Conservation (phyloP, 1,284 basidiomycete genomes). For the Stygiomarasmius scandens region DNA sequence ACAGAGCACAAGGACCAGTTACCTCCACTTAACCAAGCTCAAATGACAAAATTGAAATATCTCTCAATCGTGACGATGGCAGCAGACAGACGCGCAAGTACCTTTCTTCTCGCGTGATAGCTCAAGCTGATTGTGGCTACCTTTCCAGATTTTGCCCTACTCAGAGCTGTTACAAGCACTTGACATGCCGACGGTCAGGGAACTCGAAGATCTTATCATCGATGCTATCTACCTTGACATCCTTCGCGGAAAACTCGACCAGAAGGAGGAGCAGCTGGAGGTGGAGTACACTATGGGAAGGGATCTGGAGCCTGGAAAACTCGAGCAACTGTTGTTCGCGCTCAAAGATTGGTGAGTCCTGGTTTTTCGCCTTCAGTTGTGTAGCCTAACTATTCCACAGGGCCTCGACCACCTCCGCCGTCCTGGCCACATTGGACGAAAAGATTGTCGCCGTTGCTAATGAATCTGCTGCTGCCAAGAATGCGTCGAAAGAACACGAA, state of each 20-base stretch:
- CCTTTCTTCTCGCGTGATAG: too few species aligned
- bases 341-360: slow-evolving; percentile 44
- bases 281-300: slow-evolving; percentile 91
- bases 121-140: too few species aligned
- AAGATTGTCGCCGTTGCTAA: slow-evolving; percentile 52
- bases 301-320: too few species aligned
- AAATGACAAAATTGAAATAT: too few species aligned
- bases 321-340: too few species aligned
- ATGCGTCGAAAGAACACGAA: slow-evolving; percentile 47
- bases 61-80: too few species aligned
- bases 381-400: slow-evolving; percentile 70
- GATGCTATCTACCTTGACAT: slow-evolving; percentile 92
- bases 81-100: too few species aligned
- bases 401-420: slow-evolving; percentile 70
- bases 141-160: too few species aligned
- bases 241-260: slow-evolving; percentile 88
- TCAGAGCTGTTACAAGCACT: too few species aligned
- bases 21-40: too few species aligned
- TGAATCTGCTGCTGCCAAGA: slow-evolving; percentile 37
- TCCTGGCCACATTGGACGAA: slow-evolving; percentile 49
- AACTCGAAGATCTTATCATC: slow-evolving; percentile 94
- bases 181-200: too few species aligned
- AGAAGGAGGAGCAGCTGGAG: slow-evolving; percentile 84
- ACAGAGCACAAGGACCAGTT: slow-evolving; percentile 67
- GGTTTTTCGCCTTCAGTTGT: slow-evolving; percentile 59